Percentiles rank a stretch among this genome's conserved stretches.
phyloP scores from a whole-genome alignment of 1,284 basidiomycete genomes.

The Macrocystidia cucumis region DNA sequence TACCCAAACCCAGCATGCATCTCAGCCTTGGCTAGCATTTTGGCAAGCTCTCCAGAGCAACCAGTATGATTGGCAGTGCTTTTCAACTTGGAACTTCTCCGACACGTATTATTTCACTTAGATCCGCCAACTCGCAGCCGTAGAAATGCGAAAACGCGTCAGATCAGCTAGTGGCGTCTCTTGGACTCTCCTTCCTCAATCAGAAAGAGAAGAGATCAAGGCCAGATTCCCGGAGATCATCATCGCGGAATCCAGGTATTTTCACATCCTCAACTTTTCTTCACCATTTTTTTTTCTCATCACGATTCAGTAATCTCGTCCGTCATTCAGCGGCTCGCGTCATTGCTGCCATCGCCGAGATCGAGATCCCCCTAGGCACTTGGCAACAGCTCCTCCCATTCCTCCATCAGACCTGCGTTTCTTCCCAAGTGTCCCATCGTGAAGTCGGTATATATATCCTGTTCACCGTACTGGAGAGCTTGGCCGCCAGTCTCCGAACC shows the following conservation, averaged over 20 bases:
- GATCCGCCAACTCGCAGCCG: slow-evolving; percentile 97
- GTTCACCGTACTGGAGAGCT: slow-evolving; percentile 87
- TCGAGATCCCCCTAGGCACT: slow-evolving; percentile 77
- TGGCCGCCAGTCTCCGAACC: slow-evolving; percentile 82
- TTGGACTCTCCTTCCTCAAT: slow-evolving; percentile 73
- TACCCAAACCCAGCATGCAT: slow-evolving; percentile 92
- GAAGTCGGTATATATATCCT: slow-evolving; percentile 92
- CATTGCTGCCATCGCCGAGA: slow-evolving; percentile 87
- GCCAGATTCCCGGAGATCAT: slow-evolving; percentile 75
- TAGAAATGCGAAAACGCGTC: slow-evolving; percentile 94
- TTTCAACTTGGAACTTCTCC: not conserved
- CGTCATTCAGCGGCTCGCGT: slow-evolving; percentile 89
- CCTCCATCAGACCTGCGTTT: slow-evolving; percentile 76
- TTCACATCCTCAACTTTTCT: slow-evolving; percentile 10
- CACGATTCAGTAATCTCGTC: slow-evolving; percentile 63
- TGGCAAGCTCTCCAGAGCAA: slow-evolving; percentile 77
- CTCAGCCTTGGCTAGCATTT: slow-evolving; percentile 85
- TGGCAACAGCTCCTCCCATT: slow-evolving; percentile 92
- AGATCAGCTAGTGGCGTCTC: slow-evolving; percentile 73
- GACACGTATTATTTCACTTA: slow-evolving; percentile 23
- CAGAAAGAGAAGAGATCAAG: slow-evolving; percentile 84
- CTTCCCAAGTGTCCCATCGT: slow-evolving; percentile 67
- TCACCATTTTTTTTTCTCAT: slow-evolving; percentile 9
- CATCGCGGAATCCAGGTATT: slow-evolving; percentile 74
- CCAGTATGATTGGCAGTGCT: slow-evolving; percentile 42